Evolutionary conservation across 225 moss, liverwort and hornwort genomes (phyloP).

Genomic region (Neckera pumila): DNA sequence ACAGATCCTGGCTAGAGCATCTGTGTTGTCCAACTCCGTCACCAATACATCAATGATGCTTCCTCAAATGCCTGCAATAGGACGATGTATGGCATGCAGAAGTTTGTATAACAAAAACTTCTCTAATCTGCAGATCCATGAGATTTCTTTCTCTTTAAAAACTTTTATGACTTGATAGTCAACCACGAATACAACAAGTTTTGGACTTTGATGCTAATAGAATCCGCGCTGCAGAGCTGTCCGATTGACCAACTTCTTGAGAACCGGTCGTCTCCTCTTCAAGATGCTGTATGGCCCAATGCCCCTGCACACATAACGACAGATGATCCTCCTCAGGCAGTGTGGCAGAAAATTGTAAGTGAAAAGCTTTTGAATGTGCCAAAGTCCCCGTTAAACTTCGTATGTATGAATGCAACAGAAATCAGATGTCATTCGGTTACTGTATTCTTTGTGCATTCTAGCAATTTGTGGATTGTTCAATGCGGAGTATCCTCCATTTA

Average conservation of each 20-base stretch:
- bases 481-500: not conserved
- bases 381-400: not conserved
- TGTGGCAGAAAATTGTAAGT: conserved; percentile 55
- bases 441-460: not conserved
- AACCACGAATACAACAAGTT: not conserved
- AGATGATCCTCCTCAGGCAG: conserved; percentile 31
- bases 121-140: not conserved
- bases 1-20: not conserved
- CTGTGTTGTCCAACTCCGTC: not conserved
- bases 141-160: not conserved
- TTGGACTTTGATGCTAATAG: not conserved
- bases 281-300: not conserved
- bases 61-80: not conserved
- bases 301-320: not conserved
- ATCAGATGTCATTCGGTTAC: not conserved
- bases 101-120: not conserved
- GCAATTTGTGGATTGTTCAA: not conserved
- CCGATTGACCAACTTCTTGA: conserved; percentile 1
- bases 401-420: not conserved
- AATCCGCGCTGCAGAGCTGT: not conserved
- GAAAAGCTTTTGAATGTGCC: not conserved
- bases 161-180: not conserved
- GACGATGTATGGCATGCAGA: not conserved
- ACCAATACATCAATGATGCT: not conserved
- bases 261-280: conserved; percentile 3